Base-by-base conservation (phyloP, 306 rosid species). In the Corylus avellana region DNA sequence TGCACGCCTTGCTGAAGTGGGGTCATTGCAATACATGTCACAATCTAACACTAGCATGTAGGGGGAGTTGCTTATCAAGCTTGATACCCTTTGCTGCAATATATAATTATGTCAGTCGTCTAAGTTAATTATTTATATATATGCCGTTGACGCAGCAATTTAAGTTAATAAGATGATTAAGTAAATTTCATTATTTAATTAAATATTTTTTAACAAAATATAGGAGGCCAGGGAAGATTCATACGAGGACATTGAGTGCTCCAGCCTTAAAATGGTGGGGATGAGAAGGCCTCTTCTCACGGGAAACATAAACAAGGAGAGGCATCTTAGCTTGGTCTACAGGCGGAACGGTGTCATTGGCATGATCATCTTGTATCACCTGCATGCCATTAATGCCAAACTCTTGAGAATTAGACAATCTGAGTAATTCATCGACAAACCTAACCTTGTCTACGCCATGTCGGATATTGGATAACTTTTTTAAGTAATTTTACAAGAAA, bases 21-120 rank as follows among this genome's bases (percentile, higher is more conserved):
- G 91, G 61, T 89, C 94, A 12, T 88, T 89, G 78, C 92, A 91
- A 58, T 79, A 75, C 98, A 91, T 91, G 88, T 94, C 97, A 76
- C 97, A 92, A 44, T 94, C 98, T 9, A 91, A 73, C 20, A 83
- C 86, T 27, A 94, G 82, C 25, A 92, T 78, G 87, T 84, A 87
- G 0, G 96, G 96, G 37, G 90, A 84, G 70, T 94, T 92, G 72
- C 95, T 94, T 51, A 89, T 85, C 81, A 90, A 84, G 11, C 89
- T 81, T 0, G 96, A 94, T 29, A 88, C 90, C 5, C 97, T 84
- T 66, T 80, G 89, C 97, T 94, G 89, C 78, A 80, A 83, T 46
- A 10, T 10, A 49, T 62, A 42, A 42, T 42, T 5, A 69, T 62
- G n/a, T 5, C 55, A 54, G 46, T 69, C 42, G 81, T 48, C 0